Evolutionary conservation across 2,329 filamentous ascomycete species (phyloP), one percentile per base, ranked within the genome.

Genomic region (Colletotrichum echinochloae): DNA sequence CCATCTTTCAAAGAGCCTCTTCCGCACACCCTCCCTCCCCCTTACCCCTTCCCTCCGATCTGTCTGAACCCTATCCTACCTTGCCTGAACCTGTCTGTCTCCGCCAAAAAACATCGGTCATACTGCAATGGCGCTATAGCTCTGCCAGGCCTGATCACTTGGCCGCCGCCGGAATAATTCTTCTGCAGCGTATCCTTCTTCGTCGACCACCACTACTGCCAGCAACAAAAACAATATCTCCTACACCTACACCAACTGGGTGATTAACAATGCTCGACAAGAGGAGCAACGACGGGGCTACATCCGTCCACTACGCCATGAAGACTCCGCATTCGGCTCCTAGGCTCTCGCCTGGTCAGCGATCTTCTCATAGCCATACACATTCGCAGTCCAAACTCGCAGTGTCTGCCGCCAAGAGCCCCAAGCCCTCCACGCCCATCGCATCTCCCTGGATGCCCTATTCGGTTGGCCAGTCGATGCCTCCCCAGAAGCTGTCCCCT

Each of bases 401-500:
- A 28, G 64, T 71, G 28, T 33, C 64, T 16, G 26, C 64, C 11
- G 71, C 41, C 28, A 80, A 78, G 63, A 74, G 79, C 39, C 78
- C 79, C 67, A 86, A 83, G 72, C 77, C 85, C 6, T 81, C 82
- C 14, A 89, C 88, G 1, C 88, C 89, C 3, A 69, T 83, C 51
- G 81, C 84, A 18, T 89, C 88, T 7, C 85, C 87, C 52, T 83
- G 84, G 60, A 80, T 83, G 72, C 82, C 86, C 23, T 83, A 85
- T 71, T 88, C 89, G 2, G 86, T 86, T 59, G 87, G 87, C 73
- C 87, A 90, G 76, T 78, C 83, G 28, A 81, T 85, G 41, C 84
- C 88, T 2, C 87, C 88, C 0, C 72, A 57, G 7, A 86, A 83
- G 71, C 77, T 85, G 7, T 86, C 87, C 2, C 84, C 86, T 2